Base-by-base conservation (phyloP, 2,329 filamentous ascomycete genomes). In the Metarhizium anisopliae region DNA sequence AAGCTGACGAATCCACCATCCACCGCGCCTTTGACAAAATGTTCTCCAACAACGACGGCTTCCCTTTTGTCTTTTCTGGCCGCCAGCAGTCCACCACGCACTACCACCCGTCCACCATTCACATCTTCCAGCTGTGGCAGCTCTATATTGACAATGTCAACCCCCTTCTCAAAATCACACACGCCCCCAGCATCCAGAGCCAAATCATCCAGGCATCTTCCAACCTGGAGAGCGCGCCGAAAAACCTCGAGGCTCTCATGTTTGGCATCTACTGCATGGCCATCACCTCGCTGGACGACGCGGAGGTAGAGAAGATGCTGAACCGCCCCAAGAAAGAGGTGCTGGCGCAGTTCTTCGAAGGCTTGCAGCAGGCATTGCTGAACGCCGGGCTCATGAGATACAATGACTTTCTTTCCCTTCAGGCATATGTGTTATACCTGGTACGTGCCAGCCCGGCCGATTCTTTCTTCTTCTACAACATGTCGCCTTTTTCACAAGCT, bases 71-170 rank as follows among this genome's bases (percentile, higher is more conserved):
- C 35, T 71, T 82, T 16, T 78, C 79, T 32, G 76, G 74, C 32
- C 65, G 71, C 10, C 65, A 66, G 16, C 64, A 69, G 18, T 71
- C 70, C 51, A 70, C 82, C 51, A 75, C 76, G 3, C 70, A 72
- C 51, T 67, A 73, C 16, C 81, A 83, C 59, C 82, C 82, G 10
- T 66, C 77, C 2, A 72, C 78, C 29, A 77, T 84, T 20, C 80
- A 84, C 56, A 83, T 84, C 54, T 79, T 85, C 57, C 77, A 82
- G 60, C 72, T 86, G 18, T 89, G 86, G 85, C 84, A 88, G 67
- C 76, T 82, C 16, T 89, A 86, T 64, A 76, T 89, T 47, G 80
- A 83, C 59, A 87, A 87, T 62, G 81, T 89, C 61, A 84, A 89
- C 61, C 84, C 85, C 0, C 66, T 90, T 6, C 73, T 87, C 50